phyloP scores from a whole-genome alignment of 345 rosid genomes.

The Rhizophora apiculata region DNA sequence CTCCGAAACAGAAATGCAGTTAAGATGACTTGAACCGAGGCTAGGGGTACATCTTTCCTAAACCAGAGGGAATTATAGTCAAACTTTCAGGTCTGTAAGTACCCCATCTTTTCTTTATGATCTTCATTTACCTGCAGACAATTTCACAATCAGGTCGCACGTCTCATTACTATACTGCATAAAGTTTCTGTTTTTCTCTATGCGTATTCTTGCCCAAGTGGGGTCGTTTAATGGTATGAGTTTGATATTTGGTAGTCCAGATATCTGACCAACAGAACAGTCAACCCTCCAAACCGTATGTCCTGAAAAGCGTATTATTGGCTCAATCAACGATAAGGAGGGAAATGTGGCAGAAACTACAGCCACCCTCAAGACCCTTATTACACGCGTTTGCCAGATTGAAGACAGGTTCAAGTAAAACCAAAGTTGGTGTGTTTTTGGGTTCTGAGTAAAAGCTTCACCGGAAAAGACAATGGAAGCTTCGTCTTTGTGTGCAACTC shows the following conservation, averaged over 20 bases:
- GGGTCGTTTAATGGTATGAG: too few relatives aligned
- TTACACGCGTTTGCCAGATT: not conserved
- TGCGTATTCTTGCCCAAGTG: too few relatives aligned
- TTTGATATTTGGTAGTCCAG: too few relatives aligned
- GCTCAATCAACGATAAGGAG: not conserved
- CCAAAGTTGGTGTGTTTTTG: not conserved
- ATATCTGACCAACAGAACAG: not conserved
- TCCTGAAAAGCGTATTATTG: not conserved
- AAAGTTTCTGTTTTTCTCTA: too few relatives aligned
- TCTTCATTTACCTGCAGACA: too few relatives aligned
- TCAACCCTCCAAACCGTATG: not conserved
- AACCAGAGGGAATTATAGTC: too few relatives aligned
- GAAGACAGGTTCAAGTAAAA: not conserved
- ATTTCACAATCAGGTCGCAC: too few relatives aligned
- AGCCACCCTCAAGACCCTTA: not conserved
- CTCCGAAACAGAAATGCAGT: not conserved
- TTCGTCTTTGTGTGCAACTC: slow-evolving; percentile 3
- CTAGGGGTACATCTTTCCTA: not conserved
- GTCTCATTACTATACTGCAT: too few relatives aligned
- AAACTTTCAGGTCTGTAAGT: not conserved
- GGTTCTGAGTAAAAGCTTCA: not conserved
- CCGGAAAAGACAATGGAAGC: slow-evolving; percentile 5
- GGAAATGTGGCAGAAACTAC: slow-evolving; percentile 1
- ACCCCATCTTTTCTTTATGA: too few relatives aligned
- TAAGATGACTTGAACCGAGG: too few relatives aligned